These are phyloP conservation scores for Pleurostoma richardsiae DNA, from an alignment of 2,329 filamentous ascomycete species.

Conservation along the genomic window DNA sequence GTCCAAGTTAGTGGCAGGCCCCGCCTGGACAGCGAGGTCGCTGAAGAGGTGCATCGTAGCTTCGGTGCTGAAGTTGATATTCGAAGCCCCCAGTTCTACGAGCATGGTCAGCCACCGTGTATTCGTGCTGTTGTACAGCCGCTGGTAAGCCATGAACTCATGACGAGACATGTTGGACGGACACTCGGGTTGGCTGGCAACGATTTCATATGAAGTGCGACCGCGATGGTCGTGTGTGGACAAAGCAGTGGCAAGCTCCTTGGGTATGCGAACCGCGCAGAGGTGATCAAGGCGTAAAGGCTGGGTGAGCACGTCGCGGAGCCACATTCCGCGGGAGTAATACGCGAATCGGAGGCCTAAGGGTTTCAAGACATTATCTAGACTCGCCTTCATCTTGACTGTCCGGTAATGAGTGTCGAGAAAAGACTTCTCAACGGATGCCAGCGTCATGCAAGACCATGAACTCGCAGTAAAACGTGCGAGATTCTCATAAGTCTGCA, in stretches of 20 bases:
- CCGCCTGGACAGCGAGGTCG: slow-evolving; percentile 49
- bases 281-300: slow-evolving; percentile 38
- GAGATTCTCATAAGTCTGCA: too few relatives aligned
- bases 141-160: slow-evolving; percentile 49
- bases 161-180: slow-evolving; percentile 39
- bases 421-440: slow-evolving; percentile 3
- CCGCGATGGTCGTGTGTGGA: too few relatives aligned
- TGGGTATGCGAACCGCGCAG: slow-evolving; percentile 18
- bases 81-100: slow-evolving; percentile 42
- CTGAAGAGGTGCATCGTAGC: slow-evolving; percentile 42
- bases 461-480: too few relatives aligned
- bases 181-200: slow-evolving; percentile 44
- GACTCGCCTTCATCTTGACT: background rate
- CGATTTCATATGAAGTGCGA: slow-evolving; percentile 49
- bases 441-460: slow-evolving; percentile 1
- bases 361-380: background rate
- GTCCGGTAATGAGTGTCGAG: slow-evolving; percentile 3
- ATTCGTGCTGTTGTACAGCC: slow-evolving; percentile 35
- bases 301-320: background rate
- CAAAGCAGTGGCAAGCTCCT: slow-evolving; percentile 21
- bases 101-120: slow-evolving; percentile 44
- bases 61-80: slow-evolving; percentile 56
- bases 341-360: slow-evolving; percentile 1
- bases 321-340: slow-evolving; percentile 2
- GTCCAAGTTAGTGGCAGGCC: slow-evolving; percentile 29